Evolutionary conservation across 2,329 filamentous ascomycete genomes (phyloP).

Genomic region (Metarhizium rileyi): DNA sequence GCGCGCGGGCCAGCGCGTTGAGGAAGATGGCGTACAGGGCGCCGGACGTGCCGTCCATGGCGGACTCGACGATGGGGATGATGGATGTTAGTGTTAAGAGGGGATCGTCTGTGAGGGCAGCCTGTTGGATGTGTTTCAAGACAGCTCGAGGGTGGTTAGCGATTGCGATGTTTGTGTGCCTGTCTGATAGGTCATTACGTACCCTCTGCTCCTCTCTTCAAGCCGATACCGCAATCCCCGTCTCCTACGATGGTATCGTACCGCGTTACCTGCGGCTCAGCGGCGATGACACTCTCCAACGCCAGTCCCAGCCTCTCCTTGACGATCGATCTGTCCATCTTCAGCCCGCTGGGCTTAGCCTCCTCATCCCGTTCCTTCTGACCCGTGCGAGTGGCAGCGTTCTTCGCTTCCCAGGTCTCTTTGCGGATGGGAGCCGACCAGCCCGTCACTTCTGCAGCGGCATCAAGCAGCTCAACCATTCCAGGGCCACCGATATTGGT

Average conservation of each 20-base stretch:
- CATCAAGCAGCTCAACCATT: constrained; percentile 62
- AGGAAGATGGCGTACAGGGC: constrained; percentile 73
- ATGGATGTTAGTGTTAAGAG: constrained; percentile 43
- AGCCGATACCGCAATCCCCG: constrained; percentile 78
- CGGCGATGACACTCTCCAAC: constrained; percentile 52
- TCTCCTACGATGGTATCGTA: constrained; percentile 82
- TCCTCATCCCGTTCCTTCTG: constrained; percentile 20
- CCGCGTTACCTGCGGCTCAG: constrained; percentile 60
- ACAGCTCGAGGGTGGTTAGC: constrained; percentile 29
- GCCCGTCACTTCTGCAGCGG: constrained; percentile 57
- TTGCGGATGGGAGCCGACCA: constrained; percentile 57
- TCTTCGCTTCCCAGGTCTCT: constrained; percentile 53
- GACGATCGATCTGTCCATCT: constrained; percentile 40
- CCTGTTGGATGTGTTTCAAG: constrained; percentile 36
- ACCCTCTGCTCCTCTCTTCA: constrained; percentile 80
- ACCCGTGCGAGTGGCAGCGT: constrained; percentile 35
- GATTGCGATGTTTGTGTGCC: background rate
- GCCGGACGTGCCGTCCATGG: constrained; percentile 54
- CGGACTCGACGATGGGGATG: constrained; percentile 43
- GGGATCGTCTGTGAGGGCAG: constrained; percentile 39
- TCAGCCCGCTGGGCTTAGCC: constrained; percentile 37
- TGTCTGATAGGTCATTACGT: constrained; percentile 14
- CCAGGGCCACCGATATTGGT: constrained; percentile 48
- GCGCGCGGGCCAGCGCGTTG: constrained; percentile 66
- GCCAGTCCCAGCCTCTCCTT: constrained; percentile 45